Conservation (phyloP, 179 eudicot genomes). For the Drosera spatulata region DNA sequence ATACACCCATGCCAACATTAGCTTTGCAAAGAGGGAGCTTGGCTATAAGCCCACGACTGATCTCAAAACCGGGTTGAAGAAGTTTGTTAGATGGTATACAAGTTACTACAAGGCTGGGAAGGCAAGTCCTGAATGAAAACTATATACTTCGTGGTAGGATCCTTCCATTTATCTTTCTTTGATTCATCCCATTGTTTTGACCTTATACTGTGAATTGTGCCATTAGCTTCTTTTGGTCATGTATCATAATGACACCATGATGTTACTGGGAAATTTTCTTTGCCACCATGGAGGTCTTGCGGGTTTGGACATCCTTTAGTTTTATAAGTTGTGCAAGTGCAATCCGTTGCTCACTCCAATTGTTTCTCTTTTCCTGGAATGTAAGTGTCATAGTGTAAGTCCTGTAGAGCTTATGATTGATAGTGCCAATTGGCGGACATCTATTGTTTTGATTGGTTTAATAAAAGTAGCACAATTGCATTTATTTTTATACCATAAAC, state of each 20-base stretch:
- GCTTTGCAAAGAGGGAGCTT: constrained; percentile 20
- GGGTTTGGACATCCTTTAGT: constrained; percentile 27
- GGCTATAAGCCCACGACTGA: constrained; percentile 22
- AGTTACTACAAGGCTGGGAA: constrained; percentile 18
- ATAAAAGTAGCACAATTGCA: constrained; percentile 18
- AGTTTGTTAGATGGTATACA: constrained; percentile 25
- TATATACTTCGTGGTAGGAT: constrained; percentile 15
- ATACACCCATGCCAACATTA: constrained; percentile 24
- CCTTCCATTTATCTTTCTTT: constrained; percentile 32
- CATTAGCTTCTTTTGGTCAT: constrained; percentile 18
- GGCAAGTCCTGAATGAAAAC: constrained; percentile 3
- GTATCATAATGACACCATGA: constrained; percentile 28
- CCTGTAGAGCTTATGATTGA: constrained; percentile 49
- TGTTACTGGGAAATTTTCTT: constrained; percentile 27
- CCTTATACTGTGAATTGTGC: constrained; percentile 18
- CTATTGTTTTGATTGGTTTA: constrained; percentile 17
- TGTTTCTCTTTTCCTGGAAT: constrained; percentile 14
- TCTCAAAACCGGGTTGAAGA: constrained; percentile 27
- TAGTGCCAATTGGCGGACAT: constrained; percentile 38
- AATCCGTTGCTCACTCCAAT: constrained; percentile 15
- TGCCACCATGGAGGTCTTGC: constrained; percentile 25
- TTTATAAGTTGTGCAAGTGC: constrained; percentile 38
- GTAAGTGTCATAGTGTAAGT: constrained; percentile 52
- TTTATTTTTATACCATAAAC: too few species aligned
- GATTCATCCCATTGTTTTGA: constrained; percentile 49